Conservation (phyloP, 495 filamentous ascomycete genomes). For the Aspergillus asperescens region DNA sequence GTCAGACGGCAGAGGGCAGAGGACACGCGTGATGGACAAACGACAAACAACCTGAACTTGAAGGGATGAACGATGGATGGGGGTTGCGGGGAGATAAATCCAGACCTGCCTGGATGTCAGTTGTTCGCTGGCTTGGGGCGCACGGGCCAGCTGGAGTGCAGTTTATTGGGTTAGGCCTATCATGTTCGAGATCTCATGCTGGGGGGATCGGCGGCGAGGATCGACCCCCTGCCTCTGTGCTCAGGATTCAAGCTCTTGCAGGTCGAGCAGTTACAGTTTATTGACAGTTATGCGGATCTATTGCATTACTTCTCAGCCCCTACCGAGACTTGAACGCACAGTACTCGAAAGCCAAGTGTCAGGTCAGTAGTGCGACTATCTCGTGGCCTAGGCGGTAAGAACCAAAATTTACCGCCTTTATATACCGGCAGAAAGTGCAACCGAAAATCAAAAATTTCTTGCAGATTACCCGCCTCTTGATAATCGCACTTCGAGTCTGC, state of each 20-base stretch:
- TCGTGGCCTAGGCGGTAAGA: constrained; percentile 4
- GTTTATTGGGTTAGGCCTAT: constrained; percentile 1
- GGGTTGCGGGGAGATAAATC: neutral
- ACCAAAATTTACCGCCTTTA: neutral
- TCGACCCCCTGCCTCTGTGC: neutral
- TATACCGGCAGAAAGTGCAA: constrained; percentile 5
- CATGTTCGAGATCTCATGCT: neutral
- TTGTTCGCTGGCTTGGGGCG: neutral
- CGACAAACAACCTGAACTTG: neutral
- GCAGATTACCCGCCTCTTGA: neutral
- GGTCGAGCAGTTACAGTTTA: no score
- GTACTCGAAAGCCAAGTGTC: no score
- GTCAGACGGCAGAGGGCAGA: neutral
- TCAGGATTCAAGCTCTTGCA: no score
- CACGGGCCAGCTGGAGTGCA: neutral
- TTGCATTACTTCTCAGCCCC: no score
- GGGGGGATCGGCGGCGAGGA: neutral
- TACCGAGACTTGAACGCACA: no score
- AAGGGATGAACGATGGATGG: neutral
- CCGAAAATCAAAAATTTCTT: constrained; percentile 17
- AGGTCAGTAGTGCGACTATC: no score
- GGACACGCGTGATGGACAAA: neutral
- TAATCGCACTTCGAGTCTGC: neutral
- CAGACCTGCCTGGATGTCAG: constrained; percentile 2
- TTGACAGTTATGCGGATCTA: no score